Evolutionary conservation across 2,329 filamentous ascomycete genomes (phyloP), one percentile per base, ranked within the genome.

Genomic region (Pseudopithomyces chartarum): DNA sequence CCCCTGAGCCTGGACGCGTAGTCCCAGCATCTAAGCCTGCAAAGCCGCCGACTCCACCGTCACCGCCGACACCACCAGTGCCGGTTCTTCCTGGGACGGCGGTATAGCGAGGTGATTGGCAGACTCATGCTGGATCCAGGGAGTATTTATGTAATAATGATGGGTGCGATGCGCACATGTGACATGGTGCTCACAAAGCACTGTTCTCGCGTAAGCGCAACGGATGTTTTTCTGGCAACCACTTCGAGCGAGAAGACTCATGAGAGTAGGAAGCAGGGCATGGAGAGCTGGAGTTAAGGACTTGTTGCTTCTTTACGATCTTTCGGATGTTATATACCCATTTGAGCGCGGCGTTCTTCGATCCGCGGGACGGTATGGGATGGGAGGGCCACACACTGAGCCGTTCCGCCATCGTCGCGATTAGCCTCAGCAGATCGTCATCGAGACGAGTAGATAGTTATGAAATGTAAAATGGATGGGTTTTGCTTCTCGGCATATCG

Each of bases 291-390:
- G 34, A 50, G 22, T 50, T 43, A 10, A 15, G 2, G 11, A 15
- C 11, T 15, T 10, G 6, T 20, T 43, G 26, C 26, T 23, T 13
- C 33, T 34, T 42, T 12, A 42, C 38, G 23, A 17, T 51, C 26
- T 38, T 43, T 38, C n/a, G 40, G 34, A 26, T 45, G 50, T 32
- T 52, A 52, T 52, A 52, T 52, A 52, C 50, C 50, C 50, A 38
- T 23, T 45, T 45, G 17, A 40, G 47, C 47, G 47, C 20, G 26
- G 34, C 19, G 45, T 48, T 48, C 23, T 15, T 43, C 15, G 8
- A 29, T 29, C 26, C 26, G 26, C 26, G 8, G 40, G 40, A n/a
- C n/a, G n/a, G n/a, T n/a, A 43, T 19, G 40, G 40, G 22, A 23
- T 23, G 19, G 40, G 40, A n/a, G 2, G 40, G 40, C 8, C 12